phyloP scores from a whole-genome alignment of 805 yeast species.

The Lipomyces starkeyi region DNA sequence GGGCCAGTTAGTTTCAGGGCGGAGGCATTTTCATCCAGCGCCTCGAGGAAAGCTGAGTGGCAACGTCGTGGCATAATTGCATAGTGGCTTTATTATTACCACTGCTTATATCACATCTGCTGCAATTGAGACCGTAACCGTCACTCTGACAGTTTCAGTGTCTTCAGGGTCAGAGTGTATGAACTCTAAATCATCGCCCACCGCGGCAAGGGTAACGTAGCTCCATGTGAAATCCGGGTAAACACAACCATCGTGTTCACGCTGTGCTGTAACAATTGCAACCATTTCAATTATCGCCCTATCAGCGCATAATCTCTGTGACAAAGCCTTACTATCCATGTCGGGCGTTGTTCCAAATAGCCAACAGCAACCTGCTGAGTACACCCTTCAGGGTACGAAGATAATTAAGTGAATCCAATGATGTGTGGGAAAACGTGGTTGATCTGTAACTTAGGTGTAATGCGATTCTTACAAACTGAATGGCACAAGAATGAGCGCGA shows the following conservation, averaged over 20 bases:
- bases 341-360: background rate
- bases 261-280: background rate
- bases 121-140: background rate
- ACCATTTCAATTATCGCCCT: background rate
- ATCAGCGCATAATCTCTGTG: background rate
- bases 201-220: background rate
- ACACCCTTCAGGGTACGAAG: slow-evolving; percentile 47
- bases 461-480: slow-evolving; percentile 67
- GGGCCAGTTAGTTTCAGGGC: background rate
- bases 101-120: background rate
- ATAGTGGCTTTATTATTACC: background rate
- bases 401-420: background rate
- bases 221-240: slow-evolving; percentile 10
- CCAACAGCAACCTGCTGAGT: slow-evolving; percentile 39
- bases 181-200: background rate
- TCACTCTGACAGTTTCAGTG: background rate
- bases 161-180: background rate
- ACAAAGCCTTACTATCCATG: background rate
- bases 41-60: background rate
- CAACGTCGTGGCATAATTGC: background rate
- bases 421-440: slow-evolving; percentile 2
- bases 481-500: slow-evolving; percentile 67
- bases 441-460: slow-evolving; percentile 52
- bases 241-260: background rate
- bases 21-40: background rate